These are phyloP conservation scores for Trifolium dubium DNA, from an alignment of 306 rosid species.

Conservation along the genomic window DNA sequence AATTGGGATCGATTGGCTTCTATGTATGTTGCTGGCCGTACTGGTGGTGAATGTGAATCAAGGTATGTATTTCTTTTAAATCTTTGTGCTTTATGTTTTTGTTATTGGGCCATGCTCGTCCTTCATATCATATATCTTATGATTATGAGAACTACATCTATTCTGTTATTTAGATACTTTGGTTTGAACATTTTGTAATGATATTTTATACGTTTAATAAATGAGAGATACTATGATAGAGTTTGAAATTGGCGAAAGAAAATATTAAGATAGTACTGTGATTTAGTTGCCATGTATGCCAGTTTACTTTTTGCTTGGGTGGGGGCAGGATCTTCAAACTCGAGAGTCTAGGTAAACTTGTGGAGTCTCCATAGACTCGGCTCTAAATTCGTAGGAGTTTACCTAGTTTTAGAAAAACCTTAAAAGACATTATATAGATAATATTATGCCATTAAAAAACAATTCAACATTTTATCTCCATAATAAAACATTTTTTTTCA, in stretches of 20 bases:
- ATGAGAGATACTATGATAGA: background rate
- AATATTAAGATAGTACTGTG: constrained; percentile 8
- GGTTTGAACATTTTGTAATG: constrained; percentile 20
- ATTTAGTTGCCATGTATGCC: constrained; percentile 2
- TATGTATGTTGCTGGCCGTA: constrained; percentile 66
- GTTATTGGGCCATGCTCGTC: constrained; percentile 23
- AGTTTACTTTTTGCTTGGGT: background rate
- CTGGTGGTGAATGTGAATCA: constrained; percentile 88
- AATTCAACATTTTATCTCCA: no score
- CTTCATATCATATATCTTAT: constrained; percentile 16
- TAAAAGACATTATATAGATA: no score
- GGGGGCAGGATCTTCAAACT: background rate
- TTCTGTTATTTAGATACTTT: background rate
- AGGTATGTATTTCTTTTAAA: constrained; percentile 60
- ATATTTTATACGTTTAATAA: constrained; percentile 20
- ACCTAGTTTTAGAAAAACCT: no score
- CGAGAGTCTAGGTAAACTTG: no score
- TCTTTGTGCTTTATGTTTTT: constrained; percentile 19
- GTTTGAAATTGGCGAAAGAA: constrained; percentile 23
- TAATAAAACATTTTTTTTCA: no score
- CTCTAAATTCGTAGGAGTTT: no score
- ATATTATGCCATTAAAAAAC: no score
- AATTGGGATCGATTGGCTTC: constrained; percentile 88
- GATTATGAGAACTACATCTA: background rate
- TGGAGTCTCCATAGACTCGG: no score